These are phyloP conservation scores for Fusarium vanettenii DNA, from an alignment of 2,329 filamentous ascomycete species.

Conservation along the genomic window DNA sequence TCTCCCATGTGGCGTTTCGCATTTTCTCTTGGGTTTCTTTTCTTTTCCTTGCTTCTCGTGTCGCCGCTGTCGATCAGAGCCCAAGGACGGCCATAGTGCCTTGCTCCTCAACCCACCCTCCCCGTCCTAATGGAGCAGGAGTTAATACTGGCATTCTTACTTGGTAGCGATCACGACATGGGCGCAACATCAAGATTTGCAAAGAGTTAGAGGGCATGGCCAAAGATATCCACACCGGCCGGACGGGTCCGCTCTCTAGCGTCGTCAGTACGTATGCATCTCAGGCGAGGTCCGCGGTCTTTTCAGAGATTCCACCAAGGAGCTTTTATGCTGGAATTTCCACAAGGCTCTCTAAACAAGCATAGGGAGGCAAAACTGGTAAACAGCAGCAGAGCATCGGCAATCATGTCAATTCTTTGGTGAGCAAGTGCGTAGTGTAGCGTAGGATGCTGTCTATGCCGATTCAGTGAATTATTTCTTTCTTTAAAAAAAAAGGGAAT, in stretches of 20 bases:
- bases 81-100: slow-evolving; percentile 5
- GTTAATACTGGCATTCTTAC: not conserved
- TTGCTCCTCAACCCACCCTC: slow-evolving; percentile 16
- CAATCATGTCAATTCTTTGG: slow-evolving; percentile 1
- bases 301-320: not conserved
- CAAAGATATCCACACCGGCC: not conserved
- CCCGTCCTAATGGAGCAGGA: slow-evolving; percentile 8
- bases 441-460: slow-evolving; percentile 25
- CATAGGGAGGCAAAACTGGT: not conserved
- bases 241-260: slow-evolving; percentile 10
- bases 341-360: not conserved
- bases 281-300: not conserved
- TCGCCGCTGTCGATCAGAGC: slow-evolving; percentile 20
- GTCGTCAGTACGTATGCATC: not conserved
- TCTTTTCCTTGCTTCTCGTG: slow-evolving; percentile 7
- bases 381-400: not conserved
- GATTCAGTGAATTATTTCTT: slow-evolving; percentile 10
- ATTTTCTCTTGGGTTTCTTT: slow-evolving; percentile 11
- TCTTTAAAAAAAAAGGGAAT: slow-evolving; percentile 1
- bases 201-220: not conserved
- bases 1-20: slow-evolving; percentile 39
- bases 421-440: not conserved
- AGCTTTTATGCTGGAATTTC: not conserved
- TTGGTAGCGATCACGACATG: not conserved
- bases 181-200: not conserved